Evolutionary conservation across 2,329 filamentous ascomycete genomes (phyloP).

Genomic region (Gnomoniopsis sp.): DNA sequence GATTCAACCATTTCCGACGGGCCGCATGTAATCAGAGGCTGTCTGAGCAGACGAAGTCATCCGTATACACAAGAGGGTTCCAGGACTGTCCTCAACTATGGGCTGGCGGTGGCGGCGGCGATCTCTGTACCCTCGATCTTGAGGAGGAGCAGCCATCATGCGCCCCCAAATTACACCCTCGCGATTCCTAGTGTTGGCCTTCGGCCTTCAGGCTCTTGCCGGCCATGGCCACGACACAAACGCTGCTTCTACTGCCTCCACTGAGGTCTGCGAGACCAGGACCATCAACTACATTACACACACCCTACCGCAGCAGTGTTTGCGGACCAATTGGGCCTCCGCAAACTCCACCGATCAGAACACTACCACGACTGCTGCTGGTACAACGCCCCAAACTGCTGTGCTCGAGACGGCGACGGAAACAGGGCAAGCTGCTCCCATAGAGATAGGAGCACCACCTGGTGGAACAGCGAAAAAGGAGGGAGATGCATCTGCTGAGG

Average conservation of each 20-base stretch:
- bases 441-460: slow-evolving; percentile 6
- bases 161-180: slow-evolving; percentile 3
- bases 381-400: slow-evolving; percentile 20
- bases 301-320: slow-evolving; percentile 70
- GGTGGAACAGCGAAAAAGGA: background rate
- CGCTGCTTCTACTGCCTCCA: slow-evolving; percentile 7
- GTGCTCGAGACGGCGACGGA: background rate
- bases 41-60: too few species aligned
- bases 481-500: slow-evolving; percentile 16
- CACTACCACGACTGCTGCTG: slow-evolving; percentile 20
- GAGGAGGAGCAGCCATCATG: slow-evolving; percentile 10
- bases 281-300: slow-evolving; percentile 83
- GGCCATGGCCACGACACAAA: slow-evolving; percentile 1
- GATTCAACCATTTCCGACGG: too few species aligned
- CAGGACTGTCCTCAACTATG: slow-evolving; percentile 10
- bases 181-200: background rate
- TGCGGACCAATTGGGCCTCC: slow-evolving; percentile 57
- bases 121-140: background rate
- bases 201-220: slow-evolving; percentile 2
- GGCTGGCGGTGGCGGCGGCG: slow-evolving; percentile 10
- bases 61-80: background rate
- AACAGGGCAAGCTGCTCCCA: slow-evolving; percentile 9
- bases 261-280: slow-evolving; percentile 49
- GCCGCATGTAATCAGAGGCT: too few species aligned
- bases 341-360: slow-evolving; percentile 15